phyloP scores from a whole-genome alignment of 306 rosid genomes.

The Neltuma alba region DNA sequence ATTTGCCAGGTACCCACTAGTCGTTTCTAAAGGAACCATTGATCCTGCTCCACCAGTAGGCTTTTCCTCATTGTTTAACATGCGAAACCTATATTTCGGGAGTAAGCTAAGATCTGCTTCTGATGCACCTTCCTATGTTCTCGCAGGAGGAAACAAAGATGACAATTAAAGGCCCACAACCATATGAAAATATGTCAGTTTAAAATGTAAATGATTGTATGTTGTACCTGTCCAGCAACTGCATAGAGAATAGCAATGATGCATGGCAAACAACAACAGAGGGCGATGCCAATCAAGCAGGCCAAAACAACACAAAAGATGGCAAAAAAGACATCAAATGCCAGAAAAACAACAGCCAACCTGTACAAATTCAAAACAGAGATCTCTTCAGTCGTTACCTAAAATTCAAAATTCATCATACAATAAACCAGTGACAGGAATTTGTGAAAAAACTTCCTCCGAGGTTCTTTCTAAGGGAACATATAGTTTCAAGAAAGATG shows the following conservation, averaged over 20 bases:
- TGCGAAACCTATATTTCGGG: conserved; percentile 69
- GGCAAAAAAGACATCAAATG: conserved; percentile 96
- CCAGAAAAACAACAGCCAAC: conserved; percentile 95
- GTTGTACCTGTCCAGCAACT: conserved; percentile 92
- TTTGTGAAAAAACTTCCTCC: background rate
- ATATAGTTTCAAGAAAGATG: background rate
- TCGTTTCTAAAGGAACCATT: conserved; percentile 79
- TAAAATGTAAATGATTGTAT: conserved; percentile 18
- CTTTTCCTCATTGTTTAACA: conserved; percentile 53
- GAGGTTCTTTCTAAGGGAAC: conserved; percentile 9
- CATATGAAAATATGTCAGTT: conserved; percentile 22
- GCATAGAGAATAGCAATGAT: conserved; percentile 95
- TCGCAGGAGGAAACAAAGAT: conserved; percentile 31
- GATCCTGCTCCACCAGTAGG: conserved; percentile 75
- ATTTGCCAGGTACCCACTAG: conserved; percentile 63
- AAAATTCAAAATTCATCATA: conserved; percentile 13
- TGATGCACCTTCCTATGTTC: conserved; percentile 84
- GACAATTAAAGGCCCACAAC: conserved; percentile 32
- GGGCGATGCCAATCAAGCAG: conserved; percentile 93
- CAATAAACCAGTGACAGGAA: conserved; percentile 17
- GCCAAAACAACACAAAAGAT: conserved; percentile 98
- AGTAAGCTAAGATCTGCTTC: conserved; percentile 89
- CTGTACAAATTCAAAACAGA: conserved; percentile 63
- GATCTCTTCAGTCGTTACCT: conserved; percentile 21
- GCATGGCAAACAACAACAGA: conserved; percentile 99